Base-by-base conservation (phyloP, 2,329 filamentous ascomycete genomes). In the Knoxdaviesia proteae region DNA sequence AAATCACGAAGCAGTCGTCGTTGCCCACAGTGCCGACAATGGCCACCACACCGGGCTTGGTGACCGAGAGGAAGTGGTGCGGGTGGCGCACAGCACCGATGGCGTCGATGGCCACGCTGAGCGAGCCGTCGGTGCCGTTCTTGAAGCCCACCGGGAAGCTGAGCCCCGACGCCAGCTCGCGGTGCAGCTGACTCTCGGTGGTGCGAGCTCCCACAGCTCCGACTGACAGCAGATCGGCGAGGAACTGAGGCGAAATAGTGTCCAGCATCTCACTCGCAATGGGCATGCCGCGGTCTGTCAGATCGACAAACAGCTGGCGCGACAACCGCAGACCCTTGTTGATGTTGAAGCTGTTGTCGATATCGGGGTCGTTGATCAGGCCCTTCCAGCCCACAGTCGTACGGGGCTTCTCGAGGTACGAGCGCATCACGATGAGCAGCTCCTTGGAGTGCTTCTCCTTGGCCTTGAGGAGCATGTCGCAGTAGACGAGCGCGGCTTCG, bases 371-470 rank as follows among this genome's bases (percentile, higher is more conserved):
- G 59, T 98, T 96, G 66, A 98, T 93, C 53, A 98, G 67, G 41
- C 90, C 90, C 68, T 98, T 98, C 90, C 90, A 98, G 51, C 90
- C 90, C 32, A 98, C 84, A 0, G 90, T 98, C 32, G 90, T 98
- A 49, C 90, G 78, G 29, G 90, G 90, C 71, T 98, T 98, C 71
- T 98, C 90, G 47, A 98, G 76, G 72, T 98, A 98, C 49, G 84
- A 83, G 52, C 90, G 82, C 90, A 98, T 98, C 47, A 98, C 80
- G 51, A 98, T 90, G 52, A 92, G 70, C 35, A 98, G 71, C 56
- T 96, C 84, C 54, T 87, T 73, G 58, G 81, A 72, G 66, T 94
- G 80, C 66, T 92, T 90, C 57, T 87, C 74, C 62, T 88, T 87
- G 53, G 92, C 68, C 55, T 74, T 68, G 50, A 92, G 59, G 48